Base-by-base conservation (phyloP, 169 alveolate genomes). In the Eimeria falciformis region DNA sequence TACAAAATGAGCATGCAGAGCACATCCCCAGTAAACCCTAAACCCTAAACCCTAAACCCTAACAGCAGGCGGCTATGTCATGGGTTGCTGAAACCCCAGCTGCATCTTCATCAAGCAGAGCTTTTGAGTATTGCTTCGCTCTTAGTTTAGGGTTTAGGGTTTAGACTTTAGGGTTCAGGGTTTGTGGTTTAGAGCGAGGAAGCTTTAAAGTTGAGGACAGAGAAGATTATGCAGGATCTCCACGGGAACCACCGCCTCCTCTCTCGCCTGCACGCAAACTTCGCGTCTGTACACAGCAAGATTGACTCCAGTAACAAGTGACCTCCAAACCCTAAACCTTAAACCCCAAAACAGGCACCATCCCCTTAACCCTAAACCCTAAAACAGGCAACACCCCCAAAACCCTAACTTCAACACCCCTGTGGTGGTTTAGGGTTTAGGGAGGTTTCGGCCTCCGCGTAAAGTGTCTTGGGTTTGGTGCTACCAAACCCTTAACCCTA, bases 251-350 rank as follows among this genome's bases (percentile, higher is more conserved):
- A 97, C 91, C 92, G 96, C 62, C 94, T 93, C 11, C 93, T 97
- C 46, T 92, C 97, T 27, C 97, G 96, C 82, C 90, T 97, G 18
- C 96, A 97, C 78, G 95, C 98, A 27, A 97, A 96, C 83, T 97
- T 95, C 83, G 87, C 93, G 29, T 94, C 96, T 58, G 94, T 96
- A 47, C 97, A 96, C 66, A 93, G 95, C 62, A 96, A 95, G 92
- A 95, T 97, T 37, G 98, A 97, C 88, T 86, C 94, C 27, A 96
- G 97, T 45, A 95, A 97, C 46, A 88, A 94, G 93, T 90, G 93
- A 56, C 93, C 95, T 12, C 45, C 27, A 68, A 27, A 27, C 47
- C 45, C 79, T 68, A 21, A 68, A 68, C 69, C 69, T 29, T 58
- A 58, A 58, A 58, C 69, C 69, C 69, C 23, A 58, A 58, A 11